Evolutionary conservation across 2,329 filamentous ascomycete genomes (phyloP), one percentile per base, ranked within the genome.

Genomic region (Aspergillus proliferans): DNA sequence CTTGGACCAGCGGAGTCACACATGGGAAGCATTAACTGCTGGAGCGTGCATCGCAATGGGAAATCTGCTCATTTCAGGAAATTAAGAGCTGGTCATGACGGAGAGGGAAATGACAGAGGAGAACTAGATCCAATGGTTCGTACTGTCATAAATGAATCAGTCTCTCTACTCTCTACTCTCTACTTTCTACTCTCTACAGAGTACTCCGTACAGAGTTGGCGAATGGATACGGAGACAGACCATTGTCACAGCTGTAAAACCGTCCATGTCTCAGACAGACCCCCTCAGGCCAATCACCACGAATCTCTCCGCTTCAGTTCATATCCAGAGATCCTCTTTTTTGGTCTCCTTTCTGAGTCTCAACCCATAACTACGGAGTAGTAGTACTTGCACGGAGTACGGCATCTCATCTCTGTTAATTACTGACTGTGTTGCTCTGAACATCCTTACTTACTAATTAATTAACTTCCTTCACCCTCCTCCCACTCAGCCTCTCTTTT

Each of bases 391-490:
- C 12, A 30, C 26, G 26, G 26, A 30, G 26, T 30, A 8, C 26
- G 26, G 19, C 30, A 39, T 44, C 47, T 51, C 24, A 12, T 47
- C 36, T 42, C n/a, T 26, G 14, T 38, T 40, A 38, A 15, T 38
- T 38, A 15, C 46, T 43, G 40, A 21, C 15, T 24, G 19, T n/a
- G 18, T 30, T 28, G 1, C n/a, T 14, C 15, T 26, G 12, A 24
- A 19, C 22, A 42, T 42, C 40, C 40, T 47, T 52, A 45, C 53
- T 49, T 53, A 46, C 47, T 30, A 28, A 28, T 10, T 40, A 40
- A 40, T 21, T 40, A 19, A 40, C 15, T 14, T 56, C 50, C 47
- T 52, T 56, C 48, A 44, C 51, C 47, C 49, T 46, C 46, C 40
- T 41, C 45, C 38, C 21, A 21, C 18, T 40, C 18, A 40, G 18